Conservation (phyloP, 441 rosid genomes). For the Eutrema salsugineum region DNA sequence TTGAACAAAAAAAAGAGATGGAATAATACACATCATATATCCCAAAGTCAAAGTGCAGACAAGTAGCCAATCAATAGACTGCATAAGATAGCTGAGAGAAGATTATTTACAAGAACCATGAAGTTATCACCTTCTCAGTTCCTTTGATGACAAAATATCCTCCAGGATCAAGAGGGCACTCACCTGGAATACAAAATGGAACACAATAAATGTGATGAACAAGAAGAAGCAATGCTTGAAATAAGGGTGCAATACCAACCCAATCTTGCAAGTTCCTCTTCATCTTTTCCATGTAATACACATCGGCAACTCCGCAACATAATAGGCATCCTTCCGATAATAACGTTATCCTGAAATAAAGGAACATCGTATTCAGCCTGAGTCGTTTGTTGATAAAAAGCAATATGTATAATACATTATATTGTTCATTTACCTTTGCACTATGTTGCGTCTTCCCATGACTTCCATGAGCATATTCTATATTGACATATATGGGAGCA, state of each 20-base stretch:
- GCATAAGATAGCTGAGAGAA: too few species aligned
- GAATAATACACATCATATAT: conserved; percentile 4
- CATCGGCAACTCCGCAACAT: conserved; percentile 89
- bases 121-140: conserved; percentile 72
- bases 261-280: conserved; percentile 85
- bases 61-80: conserved; percentile 5
- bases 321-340: conserved; percentile 88
- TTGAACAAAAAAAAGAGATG: background rate
- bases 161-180: conserved; percentile 97
- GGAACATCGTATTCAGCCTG: conserved; percentile 9
- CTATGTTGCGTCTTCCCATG: conserved; percentile 38
- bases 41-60: conserved; percentile 3
- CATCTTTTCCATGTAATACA: conserved; percentile 72
- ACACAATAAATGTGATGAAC: conserved; percentile 15
- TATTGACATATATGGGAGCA: conserved; percentile 76
- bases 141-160: conserved; percentile 94
- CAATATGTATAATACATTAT: background rate
- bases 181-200: conserved; percentile 52
- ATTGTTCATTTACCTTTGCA: conserved; percentile 46
- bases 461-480: conserved; percentile 69
- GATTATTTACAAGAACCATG: too few species aligned
- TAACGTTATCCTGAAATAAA: conserved; percentile 55
- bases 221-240: background rate
- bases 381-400: background rate
- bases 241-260: conserved; percentile 51